Conservation (phyloP, 2,329 filamentous ascomycete species). For the Sphaceloma murrayae region DNA sequence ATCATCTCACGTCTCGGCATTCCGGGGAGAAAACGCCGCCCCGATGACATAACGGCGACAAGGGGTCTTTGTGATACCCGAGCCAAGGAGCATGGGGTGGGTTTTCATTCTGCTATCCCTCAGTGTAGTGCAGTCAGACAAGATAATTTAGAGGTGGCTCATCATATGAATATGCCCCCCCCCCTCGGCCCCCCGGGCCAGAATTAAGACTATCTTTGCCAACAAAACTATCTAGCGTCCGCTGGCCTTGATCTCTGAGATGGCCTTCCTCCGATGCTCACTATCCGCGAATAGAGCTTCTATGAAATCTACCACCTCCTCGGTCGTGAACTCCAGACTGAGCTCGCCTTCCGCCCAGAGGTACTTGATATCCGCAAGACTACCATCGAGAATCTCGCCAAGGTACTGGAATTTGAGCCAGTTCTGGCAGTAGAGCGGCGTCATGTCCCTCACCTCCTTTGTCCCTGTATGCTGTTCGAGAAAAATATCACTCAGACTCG, state of each 20-base stretch:
- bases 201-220: too few species aligned
- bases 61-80: too few species aligned
- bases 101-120: too few species aligned
- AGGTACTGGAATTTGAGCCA: constrained; percentile 60
- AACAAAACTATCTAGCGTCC: neutral
- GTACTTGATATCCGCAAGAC: constrained; percentile 55
- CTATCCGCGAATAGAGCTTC: constrained; percentile 56
- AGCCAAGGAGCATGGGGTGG: too few species aligned
- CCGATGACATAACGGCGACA: too few species aligned
- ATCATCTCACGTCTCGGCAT: constrained; percentile 4
- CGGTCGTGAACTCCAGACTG: constrained; percentile 50
- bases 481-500: constrained; percentile 49
- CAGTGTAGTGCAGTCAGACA: too few species aligned
- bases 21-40: too few species aligned
- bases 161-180: too few species aligned
- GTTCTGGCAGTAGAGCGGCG: constrained; percentile 51
- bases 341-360: constrained; percentile 57
- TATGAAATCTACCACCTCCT: constrained; percentile 55
- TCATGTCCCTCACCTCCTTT: constrained; percentile 41
- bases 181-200: too few species aligned
- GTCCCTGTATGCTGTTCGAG: constrained; percentile 34
- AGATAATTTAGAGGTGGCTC: too few species aligned
- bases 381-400: constrained; percentile 53
- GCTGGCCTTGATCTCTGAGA: constrained; percentile 44
- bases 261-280: constrained; percentile 47